These are phyloP conservation scores for Aspergillus persii DNA, from an alignment of 2,329 filamentous ascomycete genomes.

Conservation along the genomic window DNA sequence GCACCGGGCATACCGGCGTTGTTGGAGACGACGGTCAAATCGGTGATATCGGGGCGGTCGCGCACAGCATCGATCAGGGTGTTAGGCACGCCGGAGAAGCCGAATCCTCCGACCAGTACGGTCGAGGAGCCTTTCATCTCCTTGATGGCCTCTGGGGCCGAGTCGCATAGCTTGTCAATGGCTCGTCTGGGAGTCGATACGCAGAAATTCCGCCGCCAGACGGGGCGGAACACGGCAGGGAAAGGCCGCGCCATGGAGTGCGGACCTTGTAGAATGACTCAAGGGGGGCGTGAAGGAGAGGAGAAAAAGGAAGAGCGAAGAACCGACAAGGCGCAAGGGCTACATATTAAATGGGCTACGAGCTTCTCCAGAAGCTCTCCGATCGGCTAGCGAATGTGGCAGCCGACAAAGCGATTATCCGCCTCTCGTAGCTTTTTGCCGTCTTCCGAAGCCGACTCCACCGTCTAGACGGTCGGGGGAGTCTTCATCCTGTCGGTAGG, in stretches of 20 bases:
- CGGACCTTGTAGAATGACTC: conserved; percentile 10
- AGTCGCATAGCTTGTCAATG: conserved; percentile 72
- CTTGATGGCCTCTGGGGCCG: conserved; percentile 68
- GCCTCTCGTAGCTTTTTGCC: conserved; percentile 11
- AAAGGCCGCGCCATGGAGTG: conserved; percentile 29
- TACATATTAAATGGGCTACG: conserved; percentile 12
- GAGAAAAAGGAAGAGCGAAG: conserved; percentile 9
- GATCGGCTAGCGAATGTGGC: conserved; percentile 23
- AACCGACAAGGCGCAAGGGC: conserved; percentile 10
- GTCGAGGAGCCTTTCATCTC: conserved; percentile 69
- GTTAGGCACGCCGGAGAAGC: conserved; percentile 61
- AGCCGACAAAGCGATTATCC: conserved; percentile 31
- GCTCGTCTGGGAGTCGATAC: conserved; percentile 61
- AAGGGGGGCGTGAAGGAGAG: conserved; percentile 6
- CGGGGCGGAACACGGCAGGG: conserved; percentile 31
- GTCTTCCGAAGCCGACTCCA: conserved; percentile 17
- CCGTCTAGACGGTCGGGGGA: neutral
- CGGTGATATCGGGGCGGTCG: conserved; percentile 53
- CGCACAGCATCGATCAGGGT: conserved; percentile 63
- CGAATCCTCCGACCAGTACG: conserved; percentile 74
- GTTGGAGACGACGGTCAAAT: conserved; percentile 78
- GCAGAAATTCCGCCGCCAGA: conserved; percentile 59
- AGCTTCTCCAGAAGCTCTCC: conserved; percentile 8
- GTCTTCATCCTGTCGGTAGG: neutral
- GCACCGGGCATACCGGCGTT: conserved; percentile 72